Evolutionary conservation across 1,284 basidiomycete species (phyloP).

Genomic region (Tilletia caries): DNA sequence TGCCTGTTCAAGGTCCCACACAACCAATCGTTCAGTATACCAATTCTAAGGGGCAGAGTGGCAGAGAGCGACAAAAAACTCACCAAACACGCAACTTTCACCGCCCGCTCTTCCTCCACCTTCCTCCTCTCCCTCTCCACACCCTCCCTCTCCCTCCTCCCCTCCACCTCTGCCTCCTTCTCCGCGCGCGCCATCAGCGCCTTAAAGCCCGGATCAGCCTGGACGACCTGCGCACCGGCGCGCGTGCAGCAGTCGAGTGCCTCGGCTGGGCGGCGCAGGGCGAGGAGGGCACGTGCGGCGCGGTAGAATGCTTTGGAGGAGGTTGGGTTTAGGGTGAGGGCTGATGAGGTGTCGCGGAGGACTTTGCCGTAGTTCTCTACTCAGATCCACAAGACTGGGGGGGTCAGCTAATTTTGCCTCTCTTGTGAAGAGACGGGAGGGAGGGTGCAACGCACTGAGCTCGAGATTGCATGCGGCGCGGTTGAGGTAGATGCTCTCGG

Average conservation of each 20-base stretch:
- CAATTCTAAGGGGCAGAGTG: not conserved
- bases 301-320: slow-evolving; percentile 49
- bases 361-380: slow-evolving; percentile 81
- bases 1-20: slow-evolving; percentile 18
- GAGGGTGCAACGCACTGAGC: slow-evolving; percentile 62
- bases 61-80: slow-evolving; percentile 30
- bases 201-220: slow-evolving; percentile 29
- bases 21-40: too few relatives aligned
- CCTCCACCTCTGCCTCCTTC: slow-evolving; percentile 52
- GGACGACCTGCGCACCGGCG: slow-evolving; percentile 23
- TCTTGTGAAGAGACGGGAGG: not conserved
- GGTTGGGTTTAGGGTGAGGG: slow-evolving; percentile 59
- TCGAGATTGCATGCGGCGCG: slow-evolving; percentile 89
- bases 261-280: slow-evolving; percentile 34
- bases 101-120: slow-evolving; percentile 57
- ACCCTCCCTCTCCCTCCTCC: slow-evolving; percentile 60
- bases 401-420: slow-evolving; percentile 19
- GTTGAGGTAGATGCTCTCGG: slow-evolving; percentile 64
- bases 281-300: slow-evolving; percentile 37
- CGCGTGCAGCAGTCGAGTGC: slow-evolving; percentile 37
- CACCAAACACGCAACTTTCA: slow-evolving; percentile 66
- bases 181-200: slow-evolving; percentile 30
- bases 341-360: slow-evolving; percentile 75
- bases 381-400: slow-evolving; percentile 6
- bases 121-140: slow-evolving; percentile 59